Evolutionary conservation across 352 stramenopile genomes (phyloP), one percentile per base, ranked within the genome.

Genomic region (Aphanomyces astaci): DNA sequence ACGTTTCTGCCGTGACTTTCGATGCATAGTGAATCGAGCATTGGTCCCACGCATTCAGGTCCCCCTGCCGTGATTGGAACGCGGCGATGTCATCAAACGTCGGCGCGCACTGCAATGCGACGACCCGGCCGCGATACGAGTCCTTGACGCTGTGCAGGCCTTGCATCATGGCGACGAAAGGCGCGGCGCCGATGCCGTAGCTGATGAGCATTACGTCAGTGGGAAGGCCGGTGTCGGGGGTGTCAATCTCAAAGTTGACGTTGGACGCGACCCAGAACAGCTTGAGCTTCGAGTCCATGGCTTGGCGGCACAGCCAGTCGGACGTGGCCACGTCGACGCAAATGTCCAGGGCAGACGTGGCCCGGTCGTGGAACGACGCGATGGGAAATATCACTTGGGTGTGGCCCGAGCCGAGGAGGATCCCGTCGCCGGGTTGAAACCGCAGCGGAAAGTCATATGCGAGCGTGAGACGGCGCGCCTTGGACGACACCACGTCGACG

Each of bases 211-310:
- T 10, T 1, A 53, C 15, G 24, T 66, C 48, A 7, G 4, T 9
- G n/a, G 40, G 46, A 3, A 66, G 10, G 7, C 36, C 36, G 1
- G 33, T 27, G 4, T 30, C 33, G 25, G 59, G 59, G 17, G 36
- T 32, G 30, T 66, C 59, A 22, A 54, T 30, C 59, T 66, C 59
- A 13, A 54, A 66, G 46, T 54, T 32, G 4, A 66, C 4, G 30
- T 43, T 28, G 2, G 59, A 66, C 9, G 24, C 25, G 30, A 66
- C 36, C 59, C 59, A 66, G 54, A 56, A 66, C 24, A 66, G 28
- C 30, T 54, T 30, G 17, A 66, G n/a, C 25, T 11, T 54, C 1
- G 59, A 45, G 25, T 54, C 3, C 27, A 56, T 24, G 17, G 59
- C 22, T 5, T 39, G 28, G 2, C n/a, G 17, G 59, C 28, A 52